Evolutionary conservation across 257 asterid species (phyloP).

Genomic region (Ballota nigra): DNA sequence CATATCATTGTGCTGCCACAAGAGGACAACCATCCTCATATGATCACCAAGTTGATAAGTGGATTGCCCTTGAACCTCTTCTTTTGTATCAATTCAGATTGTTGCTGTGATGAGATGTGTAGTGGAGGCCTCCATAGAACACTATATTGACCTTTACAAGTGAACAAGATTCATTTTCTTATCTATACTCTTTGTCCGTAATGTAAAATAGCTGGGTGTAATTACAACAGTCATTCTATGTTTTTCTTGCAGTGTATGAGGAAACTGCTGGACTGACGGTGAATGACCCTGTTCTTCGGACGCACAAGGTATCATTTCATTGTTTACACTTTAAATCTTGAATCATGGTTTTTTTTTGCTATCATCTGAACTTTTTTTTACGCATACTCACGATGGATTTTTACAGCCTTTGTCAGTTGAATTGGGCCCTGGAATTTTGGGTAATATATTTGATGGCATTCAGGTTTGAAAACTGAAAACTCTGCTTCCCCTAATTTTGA

Average conservation of each 20-base stretch:
- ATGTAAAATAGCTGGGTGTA: neutral
- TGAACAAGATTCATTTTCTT: conserved; percentile 1
- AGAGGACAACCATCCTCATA: neutral
- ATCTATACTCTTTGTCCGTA: neutral
- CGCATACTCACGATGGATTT: neutral
- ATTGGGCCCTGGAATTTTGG: conserved; percentile 95
- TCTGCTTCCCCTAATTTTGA: neutral
- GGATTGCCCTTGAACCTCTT: neutral
- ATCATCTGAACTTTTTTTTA: neutral
- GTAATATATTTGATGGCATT: conserved; percentile 94
- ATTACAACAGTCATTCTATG: conserved; percentile 2
- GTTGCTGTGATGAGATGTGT: neutral
- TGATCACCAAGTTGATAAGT: neutral
- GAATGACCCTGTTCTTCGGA: conserved; percentile 96
- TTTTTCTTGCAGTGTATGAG: conserved; percentile 73
- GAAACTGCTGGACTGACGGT: conserved; percentile 97
- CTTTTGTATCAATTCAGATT: neutral
- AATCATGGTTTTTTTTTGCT: neutral
- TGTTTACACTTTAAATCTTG: conserved; percentile 10
- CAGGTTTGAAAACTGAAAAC: conserved; percentile 54
- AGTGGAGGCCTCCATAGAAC: neutral
- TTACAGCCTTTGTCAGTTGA: conserved; percentile 95
- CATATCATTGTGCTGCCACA: neutral
- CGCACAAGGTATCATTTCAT: conserved; percentile 65
- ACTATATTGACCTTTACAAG: neutral